A percentile compares a stretch with the other conserved stretches of the same genome.
phyloP scores from a whole-genome alignment of 805 yeast species.

The Candida tallmaniae region DNA sequence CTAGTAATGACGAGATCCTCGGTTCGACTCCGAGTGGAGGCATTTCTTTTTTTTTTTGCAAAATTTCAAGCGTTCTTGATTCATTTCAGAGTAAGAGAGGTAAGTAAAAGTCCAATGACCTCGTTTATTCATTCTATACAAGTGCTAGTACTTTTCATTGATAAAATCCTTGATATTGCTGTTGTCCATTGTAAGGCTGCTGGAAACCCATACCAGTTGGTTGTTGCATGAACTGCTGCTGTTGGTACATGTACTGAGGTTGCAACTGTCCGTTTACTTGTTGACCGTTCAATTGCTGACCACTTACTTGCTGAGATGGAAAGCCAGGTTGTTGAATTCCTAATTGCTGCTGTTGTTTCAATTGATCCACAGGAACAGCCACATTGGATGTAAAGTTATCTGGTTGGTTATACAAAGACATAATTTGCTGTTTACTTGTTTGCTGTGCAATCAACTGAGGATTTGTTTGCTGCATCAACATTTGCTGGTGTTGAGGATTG shows the following conservation, averaged over 20 bases:
- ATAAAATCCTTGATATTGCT: conserved; percentile 5
- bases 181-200: conserved; percentile 9
- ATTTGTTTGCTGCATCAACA: conserved; percentile 29
- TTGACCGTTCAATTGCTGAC: conserved; percentile 10
- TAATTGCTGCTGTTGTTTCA: conserved; percentile 7
- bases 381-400: conserved; percentile 22
- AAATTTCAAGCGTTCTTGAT: neutral
- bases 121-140: neutral
- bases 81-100: neutral
- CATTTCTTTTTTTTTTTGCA: conserved; percentile 18
- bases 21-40: conserved; percentile 30
- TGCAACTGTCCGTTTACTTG: conserved; percentile 2
- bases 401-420: conserved; percentile 42
- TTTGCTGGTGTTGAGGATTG: conserved; percentile 41
- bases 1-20: conserved; percentile 31
- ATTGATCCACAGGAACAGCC: conserved; percentile 16
- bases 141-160: conserved; percentile 1
- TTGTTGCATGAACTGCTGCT: conserved; percentile 12
- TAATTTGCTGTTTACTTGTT: conserved; percentile 33
- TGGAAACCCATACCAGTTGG: conserved; percentile 16
- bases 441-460: conserved; percentile 34
- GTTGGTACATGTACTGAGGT: conserved; percentile 5
- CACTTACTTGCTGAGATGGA: conserved; percentile 9
- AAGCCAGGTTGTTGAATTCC: conserved; percentile 11
- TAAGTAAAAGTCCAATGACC: neutral